Conservation (phyloP, 805 yeast species). For the Candida xyloterini region DNA sequence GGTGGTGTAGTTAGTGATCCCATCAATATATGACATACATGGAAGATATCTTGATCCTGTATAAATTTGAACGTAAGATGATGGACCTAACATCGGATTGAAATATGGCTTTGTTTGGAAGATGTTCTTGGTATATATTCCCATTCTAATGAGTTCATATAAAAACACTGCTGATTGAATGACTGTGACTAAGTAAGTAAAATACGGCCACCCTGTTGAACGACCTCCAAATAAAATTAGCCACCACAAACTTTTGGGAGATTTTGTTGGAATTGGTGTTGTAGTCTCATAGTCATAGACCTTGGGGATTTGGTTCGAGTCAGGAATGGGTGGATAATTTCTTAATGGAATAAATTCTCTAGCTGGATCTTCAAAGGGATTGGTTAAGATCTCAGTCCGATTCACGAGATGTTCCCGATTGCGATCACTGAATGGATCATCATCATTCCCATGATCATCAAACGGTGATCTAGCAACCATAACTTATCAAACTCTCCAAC, state of each 20-base stretch:
- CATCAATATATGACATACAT: slow-evolving; percentile 56
- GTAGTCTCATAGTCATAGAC: background rate
- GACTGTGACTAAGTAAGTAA: slow-evolving; percentile 36
- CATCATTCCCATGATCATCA: slow-evolving; percentile 2
- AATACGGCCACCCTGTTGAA: slow-evolving; percentile 25
- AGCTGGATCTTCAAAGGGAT: slow-evolving; percentile 1
- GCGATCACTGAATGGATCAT: slow-evolving; percentile 11
- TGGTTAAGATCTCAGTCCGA: background rate
- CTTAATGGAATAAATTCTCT: slow-evolving; percentile 1
- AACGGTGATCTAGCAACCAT: slow-evolving; percentile 2
- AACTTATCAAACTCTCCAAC: background rate
- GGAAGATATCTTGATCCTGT: slow-evolving; percentile 73
- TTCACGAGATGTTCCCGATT: background rate
- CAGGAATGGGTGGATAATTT: slow-evolving; percentile 2
- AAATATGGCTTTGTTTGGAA: slow-evolving; percentile 68
- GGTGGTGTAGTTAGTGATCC: slow-evolving; percentile 45
- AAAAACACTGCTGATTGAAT: slow-evolving; percentile 57
- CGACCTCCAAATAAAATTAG: slow-evolving; percentile 18
- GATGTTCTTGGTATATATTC: slow-evolving; percentile 56
- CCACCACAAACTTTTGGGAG: background rate
- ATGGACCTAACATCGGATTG: slow-evolving; percentile 80
- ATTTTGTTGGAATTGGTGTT: background rate
- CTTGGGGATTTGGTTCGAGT: background rate
- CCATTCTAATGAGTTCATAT: slow-evolving; percentile 58
- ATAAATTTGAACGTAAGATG: slow-evolving; percentile 59